Percentiles rank a stretch among this genome's conserved stretches.
Evolutionary conservation across 129 eudicot species (phyloP).

Genomic region (carrot (Daucus carota)): DH1_v3.0 NC_030381.2:9796001-9796500

Average conservation of each 20-base stretch:
- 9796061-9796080: conserved; percentile 5
- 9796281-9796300: conserved; percentile 18
- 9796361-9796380: neutral
- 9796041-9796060: conserved; percentile 40
- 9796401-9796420: too few species aligned
- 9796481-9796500: too few species aligned
- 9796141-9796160: neutral
- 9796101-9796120: conserved; percentile 41
- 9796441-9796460: neutral
- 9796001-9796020: conserved; percentile 21
- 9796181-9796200: too few species aligned
- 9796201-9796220: too few species aligned
- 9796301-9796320: conserved; percentile 8
- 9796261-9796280: conserved; percentile 18
- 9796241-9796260: conserved; percentile 20
- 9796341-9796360: conserved; percentile 48
- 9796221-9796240: conserved; percentile 9
- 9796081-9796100: conserved; percentile 39
- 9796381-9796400: neutral
- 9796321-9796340: conserved; percentile 27
- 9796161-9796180: neutral
- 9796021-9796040: conserved; percentile 36
- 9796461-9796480: too few species aligned
- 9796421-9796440: neutral
- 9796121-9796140: conserved; percentile 3